These are phyloP conservation scores for Mortierella sp. DNA, from an alignment of 371 early-diverging fungal genomes.

Conservation along the genomic window DNA sequence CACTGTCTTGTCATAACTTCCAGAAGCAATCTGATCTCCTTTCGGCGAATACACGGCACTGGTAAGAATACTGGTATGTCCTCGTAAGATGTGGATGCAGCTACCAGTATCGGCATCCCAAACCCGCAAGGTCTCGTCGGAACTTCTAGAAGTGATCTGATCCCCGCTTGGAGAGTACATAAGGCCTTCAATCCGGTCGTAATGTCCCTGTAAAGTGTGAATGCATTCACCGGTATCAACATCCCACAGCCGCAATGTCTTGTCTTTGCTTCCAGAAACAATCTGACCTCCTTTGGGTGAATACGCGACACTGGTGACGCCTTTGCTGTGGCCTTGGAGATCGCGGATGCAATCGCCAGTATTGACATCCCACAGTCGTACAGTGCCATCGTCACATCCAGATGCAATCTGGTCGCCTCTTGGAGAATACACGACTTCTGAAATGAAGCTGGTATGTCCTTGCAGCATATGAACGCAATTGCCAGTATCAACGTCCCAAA, in stretches of 20 bases:
- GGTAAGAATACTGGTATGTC: not conserved
- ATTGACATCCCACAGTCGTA: slow-evolving; percentile 5
- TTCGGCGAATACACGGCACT: not conserved
- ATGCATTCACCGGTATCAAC: not conserved
- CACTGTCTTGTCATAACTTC: not conserved
- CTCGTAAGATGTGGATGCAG: not conserved
- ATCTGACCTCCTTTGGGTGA: slow-evolving; percentile 9
- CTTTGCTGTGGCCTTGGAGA: not conserved
- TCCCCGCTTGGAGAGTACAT: slow-evolving; percentile 4
- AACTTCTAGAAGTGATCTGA: slow-evolving; percentile 4
- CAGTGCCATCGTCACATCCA: not conserved
- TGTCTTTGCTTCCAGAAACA: slow-evolving; percentile 1
- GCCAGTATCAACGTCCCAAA: slow-evolving; percentile 12
- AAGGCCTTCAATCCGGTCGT: not conserved
- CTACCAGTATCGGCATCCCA: slow-evolving; percentile 5
- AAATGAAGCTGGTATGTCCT: not conserved
- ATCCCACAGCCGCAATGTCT: slow-evolving; percentile 14
- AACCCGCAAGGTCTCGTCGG: not conserved
- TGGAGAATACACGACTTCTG: slow-evolving; percentile 1
- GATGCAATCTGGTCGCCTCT: slow-evolving; percentile 9
- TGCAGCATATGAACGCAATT: not conserved
- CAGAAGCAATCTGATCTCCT: not conserved
- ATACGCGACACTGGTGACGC: not conserved
- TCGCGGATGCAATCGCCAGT: not conserved
- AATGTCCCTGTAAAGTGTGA: not conserved